Base-by-base conservation (phyloP, 331 rosid genomes). In the Acacia concinna region DNA sequence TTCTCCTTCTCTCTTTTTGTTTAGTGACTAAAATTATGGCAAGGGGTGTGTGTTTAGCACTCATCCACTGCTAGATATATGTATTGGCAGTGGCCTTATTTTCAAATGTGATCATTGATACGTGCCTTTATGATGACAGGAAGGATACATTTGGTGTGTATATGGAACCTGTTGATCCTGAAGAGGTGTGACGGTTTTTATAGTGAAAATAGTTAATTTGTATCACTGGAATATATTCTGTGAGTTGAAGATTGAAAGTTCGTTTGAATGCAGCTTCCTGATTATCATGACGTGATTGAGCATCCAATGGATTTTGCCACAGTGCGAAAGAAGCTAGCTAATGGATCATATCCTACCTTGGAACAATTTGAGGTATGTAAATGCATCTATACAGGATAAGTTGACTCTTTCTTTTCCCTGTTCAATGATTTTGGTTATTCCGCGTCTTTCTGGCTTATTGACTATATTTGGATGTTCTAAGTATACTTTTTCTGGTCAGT, bases 301-400 rank as follows among this genome's bases (percentile, higher is more conserved):
- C 90, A 87, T 86, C 98, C 98, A 66, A 94, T 94, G 98, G 98
- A 94, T 91, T 94, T 94, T 37, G 83, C 97, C 32, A 94, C 97
- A 1, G 88, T 92, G 80, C 88, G 97, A 85, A 89, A 87, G 87
- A 90, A 92, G 83, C 88, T 94, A 79, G 89, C 88, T 13, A 81
- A 66, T 74, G 97, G 89, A 82, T 78, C 89, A 38, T 94, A 94
- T 85, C 76, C 92, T 75, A 87, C 93, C 27, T 82, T 94, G 80
- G 97, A 91, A 74, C 93, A 87, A 76, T 86, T 94, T 85, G 92
- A 92, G 98, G 98, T 94, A 74, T 60, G 89, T 83, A 81, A 41
- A 51, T 40, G n/a, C 81, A 60, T 77, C 65, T 44, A 27, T 68
- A 44, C 41, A 34, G 49, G 20, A 64, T 69, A 46, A 35, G 37